Conservation (phyloP, 345 rosid genomes). For the Lumnitzera racemosa region DNA sequence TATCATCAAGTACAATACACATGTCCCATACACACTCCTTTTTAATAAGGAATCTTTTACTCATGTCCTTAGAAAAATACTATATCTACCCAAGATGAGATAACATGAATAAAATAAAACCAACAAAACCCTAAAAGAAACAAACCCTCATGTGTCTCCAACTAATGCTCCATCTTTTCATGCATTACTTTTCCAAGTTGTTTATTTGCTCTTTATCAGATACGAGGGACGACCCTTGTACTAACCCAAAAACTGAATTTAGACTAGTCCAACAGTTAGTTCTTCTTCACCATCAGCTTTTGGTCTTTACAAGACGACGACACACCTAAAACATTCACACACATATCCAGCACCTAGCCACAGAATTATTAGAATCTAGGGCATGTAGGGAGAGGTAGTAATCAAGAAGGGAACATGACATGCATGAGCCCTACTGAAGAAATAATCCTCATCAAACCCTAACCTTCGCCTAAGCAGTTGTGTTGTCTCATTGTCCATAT, state of each 20-base stretch:
- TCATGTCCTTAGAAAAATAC: neutral
- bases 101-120: neutral
- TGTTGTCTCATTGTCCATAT: neutral
- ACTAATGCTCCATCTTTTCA: constrained; percentile 16
- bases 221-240: too few relatives aligned
- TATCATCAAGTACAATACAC: neutral
- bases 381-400: too few relatives aligned
- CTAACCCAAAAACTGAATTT: too few relatives aligned
- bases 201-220: too few relatives aligned
- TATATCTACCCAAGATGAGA: neutral
- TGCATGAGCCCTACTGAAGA: neutral
- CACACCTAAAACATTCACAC: neutral
- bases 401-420: too few relatives aligned
- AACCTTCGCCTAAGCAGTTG: neutral
- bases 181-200: neutral
- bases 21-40: neutral
- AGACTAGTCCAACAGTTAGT: neutral
- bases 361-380: too few relatives aligned
- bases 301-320: constrained; percentile 1
- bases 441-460: neutral
- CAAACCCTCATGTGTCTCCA: constrained; percentile 12
- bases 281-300: constrained; percentile 10
- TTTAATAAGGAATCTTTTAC: constrained; percentile 7
- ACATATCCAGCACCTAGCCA: too few relatives aligned
- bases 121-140: constrained; percentile 3